Evolutionary conservation across 139 green algal genomes (phyloP).

Genomic region (Chlorella ohadii): DNA sequence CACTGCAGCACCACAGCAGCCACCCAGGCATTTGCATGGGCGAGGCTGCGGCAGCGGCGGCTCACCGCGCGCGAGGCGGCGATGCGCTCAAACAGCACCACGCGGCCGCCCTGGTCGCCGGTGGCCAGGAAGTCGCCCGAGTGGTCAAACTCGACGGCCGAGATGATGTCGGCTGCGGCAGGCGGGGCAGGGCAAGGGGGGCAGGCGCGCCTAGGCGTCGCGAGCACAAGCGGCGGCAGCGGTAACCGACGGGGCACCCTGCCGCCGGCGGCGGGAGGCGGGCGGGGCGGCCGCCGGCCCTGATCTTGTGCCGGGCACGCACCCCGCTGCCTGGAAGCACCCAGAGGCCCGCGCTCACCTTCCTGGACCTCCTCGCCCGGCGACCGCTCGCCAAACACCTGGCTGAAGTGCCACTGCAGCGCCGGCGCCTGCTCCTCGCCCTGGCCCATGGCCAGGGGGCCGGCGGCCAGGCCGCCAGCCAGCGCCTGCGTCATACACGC

Average conservation of each 20-base stretch:
- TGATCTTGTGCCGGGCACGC: too few relatives aligned
- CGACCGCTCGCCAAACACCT: conserved; percentile 97
- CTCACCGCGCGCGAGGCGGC: conserved; percentile 15
- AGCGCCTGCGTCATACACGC: background rate
- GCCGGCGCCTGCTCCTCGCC: background rate
- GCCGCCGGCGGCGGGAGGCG: background rate
- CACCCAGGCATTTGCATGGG: background rate
- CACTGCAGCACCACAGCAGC: background rate
- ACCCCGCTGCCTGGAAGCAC: too few relatives aligned
- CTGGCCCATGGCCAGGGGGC: background rate
- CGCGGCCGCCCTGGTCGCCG: conserved; percentile 93
- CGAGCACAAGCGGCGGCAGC: background rate
- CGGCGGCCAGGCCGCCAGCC: background rate
- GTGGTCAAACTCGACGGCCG: conserved; percentile 96
- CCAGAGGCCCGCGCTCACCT: conserved; percentile 56
- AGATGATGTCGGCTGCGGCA: conserved; percentile 98
- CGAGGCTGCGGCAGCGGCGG: background rate
- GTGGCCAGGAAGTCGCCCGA: conserved; percentile 94
- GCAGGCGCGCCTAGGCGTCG: background rate
- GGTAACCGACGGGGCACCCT: background rate
- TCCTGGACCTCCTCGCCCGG: conserved; percentile 96
- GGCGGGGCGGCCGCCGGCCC: too few relatives aligned
- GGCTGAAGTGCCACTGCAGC: conserved; percentile 92
- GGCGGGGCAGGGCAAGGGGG: too few relatives aligned
- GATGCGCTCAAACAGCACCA: conserved; percentile 95